Evolutionary conservation across 768 basidiomycete species (phyloP).

Genomic region (Tephrocybe sp.): DNA sequence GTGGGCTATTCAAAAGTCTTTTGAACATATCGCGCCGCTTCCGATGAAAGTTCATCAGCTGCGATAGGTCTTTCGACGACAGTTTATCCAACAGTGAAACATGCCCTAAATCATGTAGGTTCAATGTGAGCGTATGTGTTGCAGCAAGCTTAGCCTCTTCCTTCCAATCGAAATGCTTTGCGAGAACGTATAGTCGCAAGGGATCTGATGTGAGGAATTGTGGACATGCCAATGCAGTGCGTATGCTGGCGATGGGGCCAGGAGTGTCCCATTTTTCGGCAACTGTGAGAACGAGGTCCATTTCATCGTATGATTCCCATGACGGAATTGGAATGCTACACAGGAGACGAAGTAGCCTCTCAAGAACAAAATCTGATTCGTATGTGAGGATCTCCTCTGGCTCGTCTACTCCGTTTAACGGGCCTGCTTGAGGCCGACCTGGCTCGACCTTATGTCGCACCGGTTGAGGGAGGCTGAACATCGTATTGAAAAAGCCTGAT

Average conservation of each 20-base stretch:
- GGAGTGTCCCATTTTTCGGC: slow-evolving; percentile 75
- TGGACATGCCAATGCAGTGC: slow-evolving; percentile 46
- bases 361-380: slow-evolving; percentile 43
- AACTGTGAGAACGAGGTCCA: slow-evolving; percentile 53
- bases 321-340: slow-evolving; percentile 49
- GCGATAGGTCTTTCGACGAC: slow-evolving; percentile 48
- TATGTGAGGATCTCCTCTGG: slow-evolving; percentile 32
- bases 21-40: slow-evolving; percentile 49
- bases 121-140: slow-evolving; percentile 50
- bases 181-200: slow-evolving; percentile 50
- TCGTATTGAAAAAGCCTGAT: slow-evolving; percentile 58
- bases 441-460: slow-evolving; percentile 7
- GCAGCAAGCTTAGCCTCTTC: slow-evolving; percentile 57
- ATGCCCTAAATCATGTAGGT: slow-evolving; percentile 41
- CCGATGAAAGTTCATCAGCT: slow-evolving; percentile 56
- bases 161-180: slow-evolving; percentile 61
- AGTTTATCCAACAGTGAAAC: slow-evolving; percentile 44
- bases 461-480: slow-evolving; percentile 58
- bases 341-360: slow-evolving; percentile 54
- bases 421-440: background rate
- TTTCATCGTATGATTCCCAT: slow-evolving; percentile 46
- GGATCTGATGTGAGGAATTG: slow-evolving; percentile 43
- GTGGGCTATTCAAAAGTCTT: slow-evolving; percentile 51
- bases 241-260: slow-evolving; percentile 54
- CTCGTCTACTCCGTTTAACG: slow-evolving; percentile 6